Base-by-base conservation (phyloP, 345 rosid species). In the Populus alba region DNA sequence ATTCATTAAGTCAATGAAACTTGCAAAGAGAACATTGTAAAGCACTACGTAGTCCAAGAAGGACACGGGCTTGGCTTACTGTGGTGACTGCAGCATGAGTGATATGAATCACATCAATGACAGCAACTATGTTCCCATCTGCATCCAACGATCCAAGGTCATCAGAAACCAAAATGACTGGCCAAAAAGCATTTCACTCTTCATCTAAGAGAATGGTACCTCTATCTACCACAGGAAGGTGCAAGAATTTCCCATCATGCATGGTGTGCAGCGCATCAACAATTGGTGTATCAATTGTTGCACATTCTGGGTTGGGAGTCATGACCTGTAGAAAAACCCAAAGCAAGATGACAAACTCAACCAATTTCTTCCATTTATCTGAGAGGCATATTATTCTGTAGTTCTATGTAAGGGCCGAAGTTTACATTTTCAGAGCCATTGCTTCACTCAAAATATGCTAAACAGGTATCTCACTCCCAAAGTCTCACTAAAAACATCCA, bases 21-120 rank as follows among this genome's bases (percentile, higher is more conserved):
- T 20, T 35, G 61, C 33, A 63, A 33, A 35, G 38, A 23, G 68
- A 55, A 41, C 20, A 73, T 27, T 25, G 23, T 22, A 43, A 43
- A 77, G 31, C 41, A 75, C 49, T 35, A 63, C 5, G 29, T 27
- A 68, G 59, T 59, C 78, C 73, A 62, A 70, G 29, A 72, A 72
- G 71, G 39, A 31, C 37, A 81, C 16, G 22, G 7, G 65, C 51
- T 72, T 78, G 75, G 88, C 90, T 89, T 87, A 94, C 97, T 25
- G 99, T 90, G 72, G 99, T 92, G 68, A 97, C 93, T 43, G 98
- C 99, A 79, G 99, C 98, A 81, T 97, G 97, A 78, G 98, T 92
- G 53, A 92, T 87, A 84, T 90, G 89, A 79, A 97, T 87, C 79
- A 94, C 99, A 85, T 92, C 97, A 79, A 97, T 85, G 79, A 92